Conservation (phyloP, 1,284 basidiomycete genomes). For the Rhodotorula mucilaginosa region DNA sequence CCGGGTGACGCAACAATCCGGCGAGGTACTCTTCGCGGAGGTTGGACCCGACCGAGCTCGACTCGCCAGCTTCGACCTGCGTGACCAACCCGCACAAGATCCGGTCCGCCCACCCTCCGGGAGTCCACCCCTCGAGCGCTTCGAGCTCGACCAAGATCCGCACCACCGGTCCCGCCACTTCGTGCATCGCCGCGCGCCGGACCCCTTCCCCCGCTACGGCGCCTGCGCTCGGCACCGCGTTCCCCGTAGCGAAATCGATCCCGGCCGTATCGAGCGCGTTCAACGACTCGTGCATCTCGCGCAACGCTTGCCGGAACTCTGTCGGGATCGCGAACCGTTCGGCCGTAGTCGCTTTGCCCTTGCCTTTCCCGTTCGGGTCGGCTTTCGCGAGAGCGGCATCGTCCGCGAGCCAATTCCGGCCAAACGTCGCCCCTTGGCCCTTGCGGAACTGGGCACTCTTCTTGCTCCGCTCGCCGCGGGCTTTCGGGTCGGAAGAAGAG, state of each 20-base stretch:
- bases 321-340: constrained; percentile 52
- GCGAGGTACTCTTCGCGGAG: constrained; percentile 67
- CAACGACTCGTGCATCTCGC: constrained; percentile 59
- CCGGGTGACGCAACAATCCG: constrained; percentile 75
- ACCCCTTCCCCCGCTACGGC: constrained; percentile 63
- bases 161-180: constrained; percentile 74
- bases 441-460: constrained; percentile 73
- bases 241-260: constrained; percentile 1
- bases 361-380: constrained; percentile 40
- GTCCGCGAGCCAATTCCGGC: constrained; percentile 52
- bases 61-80: constrained; percentile 46
- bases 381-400: constrained; percentile 26
- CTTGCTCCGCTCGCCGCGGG: constrained; percentile 50
- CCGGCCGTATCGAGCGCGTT: constrained; percentile 30
- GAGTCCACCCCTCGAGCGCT: constrained; percentile 61
- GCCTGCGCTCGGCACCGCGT: constrained; percentile 6
- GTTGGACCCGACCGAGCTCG: constrained; percentile 7
- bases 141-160: constrained; percentile 57
- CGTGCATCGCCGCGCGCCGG: constrained; percentile 72
- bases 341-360: constrained; percentile 44
- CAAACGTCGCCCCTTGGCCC: constrained; percentile 64
- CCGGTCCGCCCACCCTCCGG: constrained; percentile 75
- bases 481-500: constrained; percentile 40
- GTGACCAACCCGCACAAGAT: constrained; percentile 75
- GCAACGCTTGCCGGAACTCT: constrained; percentile 58